Evolutionary conservation across 768 basidiomycete species (phyloP), one percentile per base, ranked within the genome.

Genomic region (Boletus reticulatus): DNA sequence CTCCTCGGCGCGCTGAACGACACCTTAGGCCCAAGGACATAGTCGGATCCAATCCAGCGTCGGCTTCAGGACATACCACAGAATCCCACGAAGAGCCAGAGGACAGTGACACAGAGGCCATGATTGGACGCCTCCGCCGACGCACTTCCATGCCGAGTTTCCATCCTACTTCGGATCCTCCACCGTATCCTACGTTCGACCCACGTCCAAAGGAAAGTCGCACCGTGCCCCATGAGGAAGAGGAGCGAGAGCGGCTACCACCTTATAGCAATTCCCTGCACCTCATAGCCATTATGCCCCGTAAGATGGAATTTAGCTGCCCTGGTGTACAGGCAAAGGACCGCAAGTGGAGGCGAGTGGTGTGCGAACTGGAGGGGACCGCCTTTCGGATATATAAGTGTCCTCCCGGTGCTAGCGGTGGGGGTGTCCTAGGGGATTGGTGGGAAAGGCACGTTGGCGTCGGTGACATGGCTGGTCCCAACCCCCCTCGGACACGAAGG

Each of bases 321-420:
- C 93, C 94, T 0, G 94, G 94, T 8, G 77, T 92, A 3, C 92
- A 96, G 70, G 87, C 95, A 8, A 83, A 79, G 67, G 95, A 98
- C 68, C 78, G 97, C 44, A 92, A 93, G 66, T 99, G 97, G 97
- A 82, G 90, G 56, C 78, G 90, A 48, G 84, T 89, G 48, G 79
- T 94, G 60, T 91, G 92, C 67, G 89, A 95, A 63, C 74, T 99
- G 27, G 92, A 97, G 65, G 97, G 97, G 44, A 98, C 97, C n/a
- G 77, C 79, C 58, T 84, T 98, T 68, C 82, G 83, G 61, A 78
- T 98, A 54, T 93, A 91, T 70, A 80, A 80, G 57, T 82, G 75
- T 53, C 75, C 76, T 36, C 68, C 73, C 1, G 71, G 69, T 14
- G 65, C 63, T 3, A 73, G 75, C 24, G 82, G 78, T 13, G 80